A percentile compares a stretch with the other conserved stretches of the same genome.
Evolutionary conservation across 768 basidiomycete genomes (phyloP).

Genomic region (Gymnopilus dilepis): DNA sequence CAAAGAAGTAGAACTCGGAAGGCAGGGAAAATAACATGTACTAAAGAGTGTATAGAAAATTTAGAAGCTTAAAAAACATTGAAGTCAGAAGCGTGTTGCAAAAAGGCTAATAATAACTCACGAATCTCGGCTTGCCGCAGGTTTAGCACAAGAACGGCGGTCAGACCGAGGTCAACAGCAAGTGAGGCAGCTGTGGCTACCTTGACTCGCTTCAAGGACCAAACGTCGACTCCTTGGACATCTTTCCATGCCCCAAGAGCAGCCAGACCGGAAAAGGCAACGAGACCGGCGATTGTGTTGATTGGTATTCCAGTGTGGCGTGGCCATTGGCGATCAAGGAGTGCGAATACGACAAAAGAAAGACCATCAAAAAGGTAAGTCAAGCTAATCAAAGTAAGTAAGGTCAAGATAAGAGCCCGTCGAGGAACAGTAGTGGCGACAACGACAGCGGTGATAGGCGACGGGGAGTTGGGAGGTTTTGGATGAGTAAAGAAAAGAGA

Average conservation of each 20-base stretch:
- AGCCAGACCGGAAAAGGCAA: constrained; percentile 74
- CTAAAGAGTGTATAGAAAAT: constrained; percentile 35
- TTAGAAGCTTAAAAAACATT: constrained; percentile 28
- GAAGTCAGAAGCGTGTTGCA: constrained; percentile 18
- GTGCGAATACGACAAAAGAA: constrained; percentile 66
- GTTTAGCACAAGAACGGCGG: constrained; percentile 55
- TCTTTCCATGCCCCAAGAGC: constrained; percentile 84
- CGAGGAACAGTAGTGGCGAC: constrained; percentile 76
- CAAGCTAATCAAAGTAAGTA: constrained; percentile 72
- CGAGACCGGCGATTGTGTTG: constrained; percentile 69
- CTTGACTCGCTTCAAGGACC: constrained; percentile 66
- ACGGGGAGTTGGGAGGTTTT: constrained; percentile 51
- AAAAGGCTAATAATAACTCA: constrained; percentile 29
- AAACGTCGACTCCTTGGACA: constrained; percentile 68
- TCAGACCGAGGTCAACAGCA: constrained; percentile 62
- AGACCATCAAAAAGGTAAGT: constrained; percentile 82
- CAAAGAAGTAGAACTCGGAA: constrained; percentile 69
- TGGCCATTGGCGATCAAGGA: constrained; percentile 72
- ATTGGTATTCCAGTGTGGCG: constrained; percentile 66
- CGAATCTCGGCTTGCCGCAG: constrained; percentile 41
- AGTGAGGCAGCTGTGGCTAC: constrained; percentile 57
- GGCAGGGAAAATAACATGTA: constrained; percentile 57
- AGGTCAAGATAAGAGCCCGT: constrained; percentile 70
- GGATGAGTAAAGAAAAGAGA: constrained; percentile 61
- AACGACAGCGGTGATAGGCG: constrained; percentile 80